Evolutionary conservation across 140 eudicot species (phyloP).

Genomic region (Stevia rebaudiana): DNA sequence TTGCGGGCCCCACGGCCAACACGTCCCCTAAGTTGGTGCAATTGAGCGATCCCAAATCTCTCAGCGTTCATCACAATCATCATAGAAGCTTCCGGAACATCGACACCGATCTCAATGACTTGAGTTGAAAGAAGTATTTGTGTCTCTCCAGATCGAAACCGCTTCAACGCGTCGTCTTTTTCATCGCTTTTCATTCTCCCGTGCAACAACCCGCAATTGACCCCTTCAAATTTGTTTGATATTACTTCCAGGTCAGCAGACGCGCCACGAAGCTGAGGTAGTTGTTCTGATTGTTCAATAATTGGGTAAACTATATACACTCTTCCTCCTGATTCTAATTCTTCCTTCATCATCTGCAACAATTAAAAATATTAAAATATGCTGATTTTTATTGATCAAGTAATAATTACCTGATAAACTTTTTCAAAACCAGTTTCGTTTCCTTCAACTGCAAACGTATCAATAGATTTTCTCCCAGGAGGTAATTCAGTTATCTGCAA

Average conservation of each 20-base stretch:
- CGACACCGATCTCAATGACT: slow-evolving; percentile 91
- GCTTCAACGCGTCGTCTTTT: slow-evolving; percentile 68
- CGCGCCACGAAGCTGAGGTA: slow-evolving; percentile 94
- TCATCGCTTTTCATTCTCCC: slow-evolving; percentile 84
- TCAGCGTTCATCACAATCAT: slow-evolving; percentile 99
- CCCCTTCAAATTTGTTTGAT: slow-evolving; percentile 42
- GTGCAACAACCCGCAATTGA: slow-evolving; percentile 71
- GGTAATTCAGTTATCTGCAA: slow-evolving; percentile 86
- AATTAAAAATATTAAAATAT: neutral
- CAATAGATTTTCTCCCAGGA: slow-evolving; percentile 87
- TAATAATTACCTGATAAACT: slow-evolving; percentile 68
- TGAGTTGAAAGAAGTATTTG: slow-evolving; percentile 80
- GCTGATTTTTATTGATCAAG: neutral
- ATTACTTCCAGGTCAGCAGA: slow-evolving; percentile 74
- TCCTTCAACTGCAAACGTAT: slow-evolving; percentile 66
- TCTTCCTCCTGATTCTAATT: slow-evolving; percentile 76
- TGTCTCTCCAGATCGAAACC: slow-evolving; percentile 77
- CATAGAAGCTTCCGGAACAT: slow-evolving; percentile 98
- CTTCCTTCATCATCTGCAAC: slow-evolving; percentile 75
- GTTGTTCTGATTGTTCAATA: slow-evolving; percentile 76
- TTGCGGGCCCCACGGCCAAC: slow-evolving; percentile 91
- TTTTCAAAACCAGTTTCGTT: slow-evolving; percentile 65
- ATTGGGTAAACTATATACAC: slow-evolving; percentile 82
- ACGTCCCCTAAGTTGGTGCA: slow-evolving; percentile 95
- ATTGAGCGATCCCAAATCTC: slow-evolving; percentile 91